Conservation (phyloP, 352 stramenopile species). For the Halophytophthora polymorphica region DNA sequence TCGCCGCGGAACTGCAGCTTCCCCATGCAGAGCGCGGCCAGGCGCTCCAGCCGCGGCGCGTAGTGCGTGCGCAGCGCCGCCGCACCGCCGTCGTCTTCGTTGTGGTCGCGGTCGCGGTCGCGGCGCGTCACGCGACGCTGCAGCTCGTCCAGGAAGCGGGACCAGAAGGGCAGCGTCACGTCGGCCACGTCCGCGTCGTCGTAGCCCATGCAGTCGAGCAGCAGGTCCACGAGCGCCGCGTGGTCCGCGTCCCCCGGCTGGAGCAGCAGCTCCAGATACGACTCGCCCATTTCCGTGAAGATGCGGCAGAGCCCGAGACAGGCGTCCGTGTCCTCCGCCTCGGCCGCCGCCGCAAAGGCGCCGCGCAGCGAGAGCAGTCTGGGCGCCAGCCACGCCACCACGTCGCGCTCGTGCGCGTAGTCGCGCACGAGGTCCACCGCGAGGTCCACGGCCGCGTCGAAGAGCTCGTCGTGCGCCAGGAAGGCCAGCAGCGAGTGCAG, state of each 20-base stretch:
- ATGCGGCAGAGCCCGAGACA: conserved; percentile 81
- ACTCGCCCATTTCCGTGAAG: conserved; percentile 90
- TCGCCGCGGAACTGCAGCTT: conserved; percentile 76
- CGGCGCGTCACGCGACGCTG: conserved; percentile 13
- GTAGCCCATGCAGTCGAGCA: conserved; percentile 88
- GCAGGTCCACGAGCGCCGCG: conserved; percentile 66
- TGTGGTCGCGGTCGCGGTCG: conserved; percentile 14
- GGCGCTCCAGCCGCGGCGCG: conserved; percentile 43
- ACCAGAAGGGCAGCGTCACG: conserved; percentile 86
- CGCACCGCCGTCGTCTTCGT: conserved; percentile 1
- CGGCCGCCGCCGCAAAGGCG: conserved; percentile 45
- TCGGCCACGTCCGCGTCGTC: conserved; percentile 76
- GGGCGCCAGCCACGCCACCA: conserved; percentile 79
- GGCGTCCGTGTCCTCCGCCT: conserved; percentile 69
- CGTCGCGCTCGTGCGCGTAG: conserved; percentile 45
- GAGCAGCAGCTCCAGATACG: conserved; percentile 80
- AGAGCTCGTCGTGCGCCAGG: conserved; percentile 70
- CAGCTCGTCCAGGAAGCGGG: conserved; percentile 56
- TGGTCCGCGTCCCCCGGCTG: conserved; percentile 47
- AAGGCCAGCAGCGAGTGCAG: conserved; percentile 67
- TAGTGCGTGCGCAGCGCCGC: conserved; percentile 38
- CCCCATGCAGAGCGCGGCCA: conserved; percentile 75
- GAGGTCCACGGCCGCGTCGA: conserved; percentile 81
- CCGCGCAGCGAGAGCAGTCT: conserved; percentile 64
- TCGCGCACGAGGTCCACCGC: conserved; percentile 73